These are phyloP conservation scores for Cryptosporidium andersoni DNA, from an alignment of 169 alveolate genomes.

Conservation along the genomic window DNA sequence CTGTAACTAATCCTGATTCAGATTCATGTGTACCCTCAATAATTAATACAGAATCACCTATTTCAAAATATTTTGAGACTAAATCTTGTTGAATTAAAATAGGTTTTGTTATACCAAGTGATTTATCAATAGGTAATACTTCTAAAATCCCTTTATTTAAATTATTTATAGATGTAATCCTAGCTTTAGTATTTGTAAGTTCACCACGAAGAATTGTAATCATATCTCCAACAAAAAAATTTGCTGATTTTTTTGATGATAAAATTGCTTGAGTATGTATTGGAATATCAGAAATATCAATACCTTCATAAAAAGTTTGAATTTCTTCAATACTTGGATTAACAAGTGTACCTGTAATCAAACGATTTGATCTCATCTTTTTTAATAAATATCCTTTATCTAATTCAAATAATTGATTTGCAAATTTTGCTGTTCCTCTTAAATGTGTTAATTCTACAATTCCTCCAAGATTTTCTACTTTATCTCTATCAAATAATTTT, in stretches of 20 bases:
- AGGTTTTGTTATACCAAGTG: constrained; percentile 78
- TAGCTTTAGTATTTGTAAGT: constrained; percentile 78
- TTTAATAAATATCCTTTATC: constrained; percentile 83
- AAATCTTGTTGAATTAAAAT: constrained; percentile 74
- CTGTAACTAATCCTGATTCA: constrained; percentile 81
- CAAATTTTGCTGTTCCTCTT: constrained; percentile 85
- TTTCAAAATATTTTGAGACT: constrained; percentile 78
- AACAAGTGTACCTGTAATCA: constrained; percentile 76
- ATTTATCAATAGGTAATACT: constrained; percentile 76
- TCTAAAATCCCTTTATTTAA: constrained; percentile 75
- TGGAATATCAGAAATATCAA: constrained; percentile 73
- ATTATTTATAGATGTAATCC: constrained; percentile 75
- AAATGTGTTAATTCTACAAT: constrained; percentile 82
- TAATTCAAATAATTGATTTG: constrained; percentile 80
- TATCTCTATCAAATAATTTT: constrained; percentile 82
- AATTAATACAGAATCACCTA: constrained; percentile 84
- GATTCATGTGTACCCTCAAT: constrained; percentile 84
- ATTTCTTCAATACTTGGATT: constrained; percentile 84
- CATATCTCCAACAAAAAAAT: constrained; percentile 82
- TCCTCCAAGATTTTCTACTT: constrained; percentile 83
- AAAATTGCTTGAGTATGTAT: constrained; percentile 44
- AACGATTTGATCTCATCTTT: constrained; percentile 79
- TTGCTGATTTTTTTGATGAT: constrained; percentile 73
- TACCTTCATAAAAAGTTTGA: constrained; percentile 76
- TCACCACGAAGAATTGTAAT: constrained; percentile 83